Percentiles rank a stretch among this genome's conserved stretches.
Evolutionary conservation across 192 early-diverging fungal genomes (phyloP).

Genomic region (Linnemannia elongata): DNA sequence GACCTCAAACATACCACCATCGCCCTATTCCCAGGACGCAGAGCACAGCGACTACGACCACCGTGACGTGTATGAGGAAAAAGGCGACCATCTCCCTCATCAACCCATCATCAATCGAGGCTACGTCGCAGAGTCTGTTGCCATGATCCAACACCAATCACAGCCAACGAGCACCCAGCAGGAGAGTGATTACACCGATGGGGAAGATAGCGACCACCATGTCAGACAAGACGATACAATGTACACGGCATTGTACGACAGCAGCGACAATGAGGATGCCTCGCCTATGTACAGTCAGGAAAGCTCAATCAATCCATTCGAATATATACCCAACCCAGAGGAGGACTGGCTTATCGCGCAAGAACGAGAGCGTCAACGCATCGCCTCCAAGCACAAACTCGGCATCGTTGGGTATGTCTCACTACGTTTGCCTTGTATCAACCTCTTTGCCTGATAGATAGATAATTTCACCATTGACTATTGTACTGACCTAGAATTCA

Average conservation of each 20-base stretch:
- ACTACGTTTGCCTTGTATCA: neutral
- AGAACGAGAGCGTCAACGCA: constrained; percentile 2
- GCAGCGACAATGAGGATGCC: neutral
- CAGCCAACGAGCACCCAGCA: neutral
- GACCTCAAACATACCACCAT: neutral
- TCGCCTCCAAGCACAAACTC: constrained; percentile 17
- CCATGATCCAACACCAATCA: neutral
- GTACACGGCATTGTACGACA: neutral
- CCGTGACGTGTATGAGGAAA: neutral
- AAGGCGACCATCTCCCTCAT: neutral
- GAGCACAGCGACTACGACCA: too few relatives aligned
- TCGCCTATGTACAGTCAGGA: neutral
- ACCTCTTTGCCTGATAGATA: neutral
- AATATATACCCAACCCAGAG: constrained; percentile 2
- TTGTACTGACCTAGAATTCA: neutral
- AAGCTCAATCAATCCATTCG: neutral
- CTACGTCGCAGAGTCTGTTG: neutral
- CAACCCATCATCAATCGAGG: neutral
- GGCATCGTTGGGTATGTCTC: constrained; percentile 19
- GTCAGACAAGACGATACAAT: neutral
- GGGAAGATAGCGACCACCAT: neutral
- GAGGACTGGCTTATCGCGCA: neutral
- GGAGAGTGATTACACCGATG: neutral
- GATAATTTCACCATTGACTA: neutral
- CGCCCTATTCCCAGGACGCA: neutral